Conservation (phyloP, 306 rosid species). For the Rosa lucieae region DNA sequence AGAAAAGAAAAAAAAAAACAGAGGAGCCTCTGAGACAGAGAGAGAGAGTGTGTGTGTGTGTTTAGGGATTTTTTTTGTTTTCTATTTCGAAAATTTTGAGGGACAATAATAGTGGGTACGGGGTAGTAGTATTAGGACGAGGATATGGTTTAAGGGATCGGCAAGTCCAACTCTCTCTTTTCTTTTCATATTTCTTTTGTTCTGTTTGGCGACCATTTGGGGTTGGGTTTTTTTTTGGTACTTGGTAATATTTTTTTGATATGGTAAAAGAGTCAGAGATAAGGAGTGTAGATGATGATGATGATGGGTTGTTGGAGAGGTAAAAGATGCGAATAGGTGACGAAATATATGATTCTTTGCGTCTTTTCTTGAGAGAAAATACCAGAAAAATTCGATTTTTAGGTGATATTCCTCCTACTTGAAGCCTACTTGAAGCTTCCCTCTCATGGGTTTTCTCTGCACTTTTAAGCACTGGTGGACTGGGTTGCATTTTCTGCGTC, state of each 20-base stretch:
- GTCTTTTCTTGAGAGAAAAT: slow-evolving; percentile 56
- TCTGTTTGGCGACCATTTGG: slow-evolving; percentile 1
- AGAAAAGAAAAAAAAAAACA: not conserved
- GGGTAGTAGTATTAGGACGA: not conserved
- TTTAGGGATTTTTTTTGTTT: not conserved
- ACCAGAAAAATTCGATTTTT: slow-evolving; percentile 37
- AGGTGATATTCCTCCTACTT: slow-evolving; percentile 20
- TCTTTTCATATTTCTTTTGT: not conserved
- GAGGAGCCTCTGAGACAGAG: not conserved
- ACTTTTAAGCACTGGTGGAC: slow-evolving; percentile 20
- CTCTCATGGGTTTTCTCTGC: slow-evolving; percentile 13
- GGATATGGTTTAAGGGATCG: not conserved
- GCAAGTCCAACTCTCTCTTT: not conserved
- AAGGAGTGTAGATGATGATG: slow-evolving; percentile 4
- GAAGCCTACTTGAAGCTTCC: slow-evolving; percentile 7
- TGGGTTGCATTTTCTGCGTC: slow-evolving; percentile 10
- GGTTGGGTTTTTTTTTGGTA: not conserved
- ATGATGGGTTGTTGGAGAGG: not conserved
- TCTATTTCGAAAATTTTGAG: not conserved
- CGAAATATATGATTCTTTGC: slow-evolving; percentile 44
- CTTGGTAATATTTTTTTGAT: not conserved
- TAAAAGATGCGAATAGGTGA: slow-evolving; percentile 38
- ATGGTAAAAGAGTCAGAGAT: not conserved
- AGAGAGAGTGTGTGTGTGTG: not conserved
- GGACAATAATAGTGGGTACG: not conserved